Evolutionary conservation across 192 early-diverging fungal genomes (phyloP).

Genomic region (Podila epigama): DNA sequence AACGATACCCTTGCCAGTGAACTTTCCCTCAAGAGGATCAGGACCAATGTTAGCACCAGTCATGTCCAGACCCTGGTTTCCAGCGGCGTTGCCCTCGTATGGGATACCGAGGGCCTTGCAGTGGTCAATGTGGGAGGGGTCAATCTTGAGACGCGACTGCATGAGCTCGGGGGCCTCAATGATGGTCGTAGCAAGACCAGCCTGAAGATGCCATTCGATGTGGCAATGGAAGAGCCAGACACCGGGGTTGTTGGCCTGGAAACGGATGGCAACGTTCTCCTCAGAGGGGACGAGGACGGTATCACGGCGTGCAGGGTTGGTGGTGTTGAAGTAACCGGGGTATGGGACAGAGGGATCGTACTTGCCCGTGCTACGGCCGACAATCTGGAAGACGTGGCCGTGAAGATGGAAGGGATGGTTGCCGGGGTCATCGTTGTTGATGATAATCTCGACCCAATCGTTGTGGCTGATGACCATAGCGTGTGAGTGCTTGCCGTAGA

Average conservation of each 20-base stretch:
- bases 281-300: conserved; percentile 73
- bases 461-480: conserved; percentile 69
- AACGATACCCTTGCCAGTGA: conserved; percentile 73
- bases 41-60: conserved; percentile 62
- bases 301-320: conserved; percentile 78
- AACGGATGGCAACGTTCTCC: conserved; percentile 75
- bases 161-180: conserved; percentile 77
- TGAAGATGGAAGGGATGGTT: conserved; percentile 86
- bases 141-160: conserved; percentile 58
- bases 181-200: conserved; percentile 74
- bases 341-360: conserved; percentile 57
- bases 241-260: conserved; percentile 83
- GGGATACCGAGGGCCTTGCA: conserved; percentile 67
- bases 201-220: conserved; percentile 77
- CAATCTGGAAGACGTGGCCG: conserved; percentile 84
- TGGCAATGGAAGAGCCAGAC: conserved; percentile 91
- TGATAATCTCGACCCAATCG: conserved; percentile 71
- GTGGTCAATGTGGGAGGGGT: conserved; percentile 54
- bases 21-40: conserved; percentile 58
- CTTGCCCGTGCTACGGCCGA: conserved; percentile 62
- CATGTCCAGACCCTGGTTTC: conserved; percentile 72
- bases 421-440: conserved; percentile 80
- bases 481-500: conserved; percentile 73
- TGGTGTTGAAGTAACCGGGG: conserved; percentile 48
- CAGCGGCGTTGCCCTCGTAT: conserved; percentile 76